Evolutionary conservation across 805 yeast genomes (phyloP), one percentile per base, ranked within the genome.

Genomic region (Pachysolen tannophilus): DNA sequence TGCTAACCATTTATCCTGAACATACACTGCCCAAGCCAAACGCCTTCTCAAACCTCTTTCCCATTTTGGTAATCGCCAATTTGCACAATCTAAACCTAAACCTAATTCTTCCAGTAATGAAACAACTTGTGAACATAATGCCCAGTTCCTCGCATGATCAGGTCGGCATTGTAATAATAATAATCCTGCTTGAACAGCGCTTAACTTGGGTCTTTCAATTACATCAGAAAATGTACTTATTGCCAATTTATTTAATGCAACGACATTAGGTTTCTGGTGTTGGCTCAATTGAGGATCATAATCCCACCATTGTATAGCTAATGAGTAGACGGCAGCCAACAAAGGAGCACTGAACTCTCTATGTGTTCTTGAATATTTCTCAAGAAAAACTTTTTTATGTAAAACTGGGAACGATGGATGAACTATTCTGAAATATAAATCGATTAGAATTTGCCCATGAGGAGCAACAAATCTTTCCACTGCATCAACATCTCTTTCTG

Each of bases 261-360:
- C 73, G 4, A 75, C 78, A 52, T 85, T 82, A 0, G 97, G 97
- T 44, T 84, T 82, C 0, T 87, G 78, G 36, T 72, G 75, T 16
- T 83, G 75, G 33, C 85, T 73, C 35, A 88, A 63, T 40, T 73
- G 78, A 2, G 94, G 82, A 48, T 79, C 88, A 53, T 78, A 79
- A 45, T 84, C 90, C 97, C 97, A 88, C 94, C 95, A 86, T 52
- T 85, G 90, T 29, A 84, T 70, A 0, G 97, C 95, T 39, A 88
- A 61, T 8, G 83, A 75, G 52, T 90, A 90, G 2, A 90, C 95
- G 0, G 95, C 83, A 0, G 97, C 97, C 31, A 90, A 61, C 33
- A 90, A 58, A 0, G 97, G 94, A 0, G 97, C 94, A 35, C 92
- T 78, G 47, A 90, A 77, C 55, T 90, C 97, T 31, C 95, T 70